Evolutionary conservation across 2,329 filamentous ascomycete genomes (phyloP).

Genomic region (Aspergillus vadensis): DNA sequence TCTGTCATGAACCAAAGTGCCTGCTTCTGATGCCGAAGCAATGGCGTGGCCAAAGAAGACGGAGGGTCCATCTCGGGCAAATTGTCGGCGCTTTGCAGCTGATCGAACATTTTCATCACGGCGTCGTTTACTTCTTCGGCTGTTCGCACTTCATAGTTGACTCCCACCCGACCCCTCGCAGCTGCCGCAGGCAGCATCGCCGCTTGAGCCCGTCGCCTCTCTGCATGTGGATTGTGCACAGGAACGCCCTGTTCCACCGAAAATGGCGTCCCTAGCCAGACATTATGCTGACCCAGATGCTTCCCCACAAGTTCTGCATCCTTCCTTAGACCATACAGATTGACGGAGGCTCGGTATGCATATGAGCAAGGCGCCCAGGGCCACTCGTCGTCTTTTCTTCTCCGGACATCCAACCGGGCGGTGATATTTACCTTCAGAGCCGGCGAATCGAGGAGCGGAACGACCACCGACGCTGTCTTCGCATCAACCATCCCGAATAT

Average conservation of each 20-base stretch:
- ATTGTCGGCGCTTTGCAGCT: constrained; percentile 72
- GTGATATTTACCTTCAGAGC: constrained; percentile 68
- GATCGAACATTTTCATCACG: constrained; percentile 84
- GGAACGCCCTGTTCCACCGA: constrained; percentile 68
- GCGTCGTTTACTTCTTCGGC: constrained; percentile 85
- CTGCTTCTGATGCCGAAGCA: constrained; percentile 87
- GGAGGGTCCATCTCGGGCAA: constrained; percentile 73
- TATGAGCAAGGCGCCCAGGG: constrained; percentile 64
- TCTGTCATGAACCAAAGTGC: constrained; percentile 82
- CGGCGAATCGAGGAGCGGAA: constrained; percentile 70
- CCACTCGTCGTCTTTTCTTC: constrained; percentile 63
- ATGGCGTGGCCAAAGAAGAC: constrained; percentile 61
- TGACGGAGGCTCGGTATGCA: constrained; percentile 67
- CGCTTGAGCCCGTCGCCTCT: constrained; percentile 49
- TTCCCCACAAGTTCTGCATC: constrained; percentile 66
- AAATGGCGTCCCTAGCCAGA: constrained; percentile 68
- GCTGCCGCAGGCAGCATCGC: constrained; percentile 24
- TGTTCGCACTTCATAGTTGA: constrained; percentile 59
- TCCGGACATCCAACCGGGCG: constrained; percentile 69
- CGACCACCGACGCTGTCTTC: constrained; percentile 66
- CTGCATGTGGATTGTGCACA: constrained; percentile 75
- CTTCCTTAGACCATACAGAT: constrained; percentile 75
- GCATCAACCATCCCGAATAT: constrained; percentile 77
- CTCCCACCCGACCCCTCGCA: constrained; percentile 26
- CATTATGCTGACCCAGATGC: constrained; percentile 64